phyloP scores from a whole-genome alignment of 2,329 filamentous ascomycete species.

The Aspergillus sp. region DNA sequence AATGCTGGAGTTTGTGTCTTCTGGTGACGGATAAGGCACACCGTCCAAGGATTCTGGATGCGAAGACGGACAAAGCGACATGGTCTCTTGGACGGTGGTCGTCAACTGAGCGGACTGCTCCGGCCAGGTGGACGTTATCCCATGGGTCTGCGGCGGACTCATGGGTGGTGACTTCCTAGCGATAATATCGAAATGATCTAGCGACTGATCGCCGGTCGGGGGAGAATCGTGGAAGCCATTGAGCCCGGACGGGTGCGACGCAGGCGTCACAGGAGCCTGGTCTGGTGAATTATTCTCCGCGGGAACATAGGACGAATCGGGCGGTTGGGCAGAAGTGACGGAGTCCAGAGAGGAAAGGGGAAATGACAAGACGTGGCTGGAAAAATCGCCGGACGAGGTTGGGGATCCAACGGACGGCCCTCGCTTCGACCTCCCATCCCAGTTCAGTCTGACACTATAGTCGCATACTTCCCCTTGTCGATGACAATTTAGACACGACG shows the following conservation, averaged over 20 bases:
- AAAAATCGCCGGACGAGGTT: conserved; percentile 17
- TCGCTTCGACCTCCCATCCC: conserved; percentile 62
- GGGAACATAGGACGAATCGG: conserved; percentile 2
- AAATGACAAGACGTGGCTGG: conserved; percentile 9
- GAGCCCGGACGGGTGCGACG: conserved; percentile 12
- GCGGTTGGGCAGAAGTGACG: conserved; percentile 1
- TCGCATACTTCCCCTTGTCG: conserved; percentile 65
- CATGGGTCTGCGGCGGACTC: conserved; percentile 8
- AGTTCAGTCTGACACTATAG: conserved; percentile 72
- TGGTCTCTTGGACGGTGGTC: conserved; percentile 8
- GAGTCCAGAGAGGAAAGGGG: conserved; percentile 4
- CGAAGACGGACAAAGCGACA: conserved; percentile 12
- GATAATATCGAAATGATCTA: conserved; percentile 10
- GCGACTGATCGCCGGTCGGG: conserved; percentile 9
- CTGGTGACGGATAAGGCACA: conserved; percentile 12
- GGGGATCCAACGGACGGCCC: conserved; percentile 36
- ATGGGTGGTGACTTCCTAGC: conserved; percentile 13
- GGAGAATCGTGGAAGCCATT: conserved; percentile 15
- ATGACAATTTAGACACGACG: conserved; percentile 62
- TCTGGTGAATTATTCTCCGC: conserved; percentile 5
- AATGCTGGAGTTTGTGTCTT: conserved; percentile 17
- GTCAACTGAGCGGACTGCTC: conserved; percentile 11
- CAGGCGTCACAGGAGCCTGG: conserved; percentile 4
- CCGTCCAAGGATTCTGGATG: conserved; percentile 9
- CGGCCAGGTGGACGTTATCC: conserved; percentile 13